phyloP scores from a whole-genome alignment of 2,329 filamentous ascomycete species.

The Celoporthe dispersa region DNA sequence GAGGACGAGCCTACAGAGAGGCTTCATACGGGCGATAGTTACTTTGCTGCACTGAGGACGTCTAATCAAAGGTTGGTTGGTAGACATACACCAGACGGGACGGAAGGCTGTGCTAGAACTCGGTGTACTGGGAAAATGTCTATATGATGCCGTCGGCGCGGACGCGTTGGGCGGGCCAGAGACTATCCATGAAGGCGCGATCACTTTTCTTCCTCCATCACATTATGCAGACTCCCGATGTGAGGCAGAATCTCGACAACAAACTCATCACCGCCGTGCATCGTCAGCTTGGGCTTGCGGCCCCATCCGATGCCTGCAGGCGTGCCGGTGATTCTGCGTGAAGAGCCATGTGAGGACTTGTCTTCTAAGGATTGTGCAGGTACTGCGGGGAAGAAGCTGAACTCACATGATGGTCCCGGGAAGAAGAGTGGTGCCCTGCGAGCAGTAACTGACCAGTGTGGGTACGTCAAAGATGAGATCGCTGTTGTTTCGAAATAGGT shows the following conservation, averaged over 20 bases:
- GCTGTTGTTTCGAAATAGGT: conserved; percentile 37
- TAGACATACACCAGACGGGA: background rate
- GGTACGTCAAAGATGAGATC: conserved; percentile 60
- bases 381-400: background rate
- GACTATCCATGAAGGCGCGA: background rate
- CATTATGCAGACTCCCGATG: conserved; percentile 48
- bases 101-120: background rate
- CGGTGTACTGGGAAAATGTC: background rate
- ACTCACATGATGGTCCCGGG: conserved; percentile 44
- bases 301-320: conserved; percentile 48
- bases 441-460: conserved; percentile 47
- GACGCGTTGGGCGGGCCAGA: background rate
- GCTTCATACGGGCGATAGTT: background rate
- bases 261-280: conserved; percentile 47
- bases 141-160: background rate
- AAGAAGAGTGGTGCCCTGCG: conserved; percentile 48
- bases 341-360: background rate
- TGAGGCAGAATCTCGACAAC: conserved; percentile 48
- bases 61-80: background rate
- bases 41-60: background rate
- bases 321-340: conserved; percentile 44
- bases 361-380: too few species aligned
- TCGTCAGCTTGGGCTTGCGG: conserved; percentile 42
- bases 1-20: background rate
- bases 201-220: conserved; percentile 43